Conservation (phyloP, 2,329 filamentous ascomycete genomes). For the Elsinoe ampelina region DNA sequence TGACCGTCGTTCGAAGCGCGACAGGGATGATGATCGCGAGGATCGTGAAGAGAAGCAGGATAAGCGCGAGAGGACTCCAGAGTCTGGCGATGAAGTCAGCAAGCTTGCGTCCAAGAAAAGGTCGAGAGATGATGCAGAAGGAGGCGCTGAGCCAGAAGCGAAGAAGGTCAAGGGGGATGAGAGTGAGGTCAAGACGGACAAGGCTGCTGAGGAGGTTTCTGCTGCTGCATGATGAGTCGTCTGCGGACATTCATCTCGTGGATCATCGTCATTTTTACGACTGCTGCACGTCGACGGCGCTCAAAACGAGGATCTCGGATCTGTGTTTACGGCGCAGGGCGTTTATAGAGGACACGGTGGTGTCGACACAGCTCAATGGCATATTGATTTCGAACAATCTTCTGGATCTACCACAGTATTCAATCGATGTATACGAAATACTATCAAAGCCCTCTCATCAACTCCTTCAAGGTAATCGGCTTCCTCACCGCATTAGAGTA, state of each 20-base stretch:
- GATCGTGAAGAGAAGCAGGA: slow-evolving; percentile 8
- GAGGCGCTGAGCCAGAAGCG: slow-evolving; percentile 30
- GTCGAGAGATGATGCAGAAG: slow-evolving; percentile 29
- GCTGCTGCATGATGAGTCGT: background rate
- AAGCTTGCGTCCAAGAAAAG: slow-evolving; percentile 33
- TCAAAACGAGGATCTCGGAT: slow-evolving; percentile 2
- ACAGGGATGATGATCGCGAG: slow-evolving; percentile 19
- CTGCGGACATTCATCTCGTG: background rate
- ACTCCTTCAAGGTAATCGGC: slow-evolving; percentile 69
- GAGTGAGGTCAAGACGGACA: background rate
- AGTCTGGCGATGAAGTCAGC: slow-evolving; percentile 12
- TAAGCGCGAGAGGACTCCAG: slow-evolving; percentile 8
- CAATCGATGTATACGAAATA: background rate
- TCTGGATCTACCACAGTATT: background rate
- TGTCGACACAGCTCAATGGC: slow-evolving; percentile 1
- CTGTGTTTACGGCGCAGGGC: background rate
- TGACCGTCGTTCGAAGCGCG: slow-evolving; percentile 11
- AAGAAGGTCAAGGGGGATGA: slow-evolving; percentile 42
- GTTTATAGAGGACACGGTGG: background rate
- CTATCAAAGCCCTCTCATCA: slow-evolving; percentile 55
- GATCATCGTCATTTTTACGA: background rate
- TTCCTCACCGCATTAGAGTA: slow-evolving; percentile 88
- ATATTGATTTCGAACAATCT: background rate
- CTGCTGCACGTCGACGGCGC: background rate
- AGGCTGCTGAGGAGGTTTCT: slow-evolving; percentile 10